Evolutionary conservation across 805 yeast species (phyloP).

Genomic region (Ogataea sp.): DNA sequence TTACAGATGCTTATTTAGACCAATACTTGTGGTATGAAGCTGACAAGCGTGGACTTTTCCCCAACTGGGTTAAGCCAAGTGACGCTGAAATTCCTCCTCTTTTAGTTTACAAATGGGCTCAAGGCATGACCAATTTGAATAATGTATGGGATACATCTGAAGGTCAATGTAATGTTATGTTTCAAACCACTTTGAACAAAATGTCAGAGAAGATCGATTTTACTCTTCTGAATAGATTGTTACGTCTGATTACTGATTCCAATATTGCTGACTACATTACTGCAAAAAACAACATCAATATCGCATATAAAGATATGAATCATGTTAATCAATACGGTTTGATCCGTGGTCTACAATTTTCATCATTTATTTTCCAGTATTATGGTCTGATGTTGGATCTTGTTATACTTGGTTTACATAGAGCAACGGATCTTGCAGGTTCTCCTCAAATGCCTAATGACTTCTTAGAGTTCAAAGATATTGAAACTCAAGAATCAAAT

Average conservation of each 20-base stretch:
- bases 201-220: constrained; percentile 83
- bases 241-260: constrained; percentile 78
- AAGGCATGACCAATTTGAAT: constrained; percentile 73
- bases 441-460: constrained; percentile 61
- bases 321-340: constrained; percentile 86
- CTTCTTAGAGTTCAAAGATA: constrained; percentile 63
- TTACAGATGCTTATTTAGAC: constrained; percentile 92
- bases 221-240: constrained; percentile 72
- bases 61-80: constrained; percentile 93
- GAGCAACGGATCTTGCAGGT: constrained; percentile 87
- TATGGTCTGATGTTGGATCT: constrained; percentile 84
- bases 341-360: constrained; percentile 81
- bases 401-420: constrained; percentile 71
- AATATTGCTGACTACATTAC: constrained; percentile 92
- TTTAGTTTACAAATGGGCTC: constrained; percentile 89
- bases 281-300: constrained; percentile 75
- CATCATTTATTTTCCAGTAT: constrained; percentile 83
- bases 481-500: constrained; percentile 50
- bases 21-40: constrained; percentile 97
- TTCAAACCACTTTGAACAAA: constrained; percentile 67
- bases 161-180: constrained; percentile 75
- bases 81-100: constrained; percentile 92
- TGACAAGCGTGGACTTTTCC: constrained; percentile 78
- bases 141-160: constrained; percentile 70
- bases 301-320: constrained; percentile 90